Evolutionary conservation across 352 stramenopile species (phyloP), one percentile per base, ranked within the genome.

Genomic region (Peronosclerospora sorghi): DNA sequence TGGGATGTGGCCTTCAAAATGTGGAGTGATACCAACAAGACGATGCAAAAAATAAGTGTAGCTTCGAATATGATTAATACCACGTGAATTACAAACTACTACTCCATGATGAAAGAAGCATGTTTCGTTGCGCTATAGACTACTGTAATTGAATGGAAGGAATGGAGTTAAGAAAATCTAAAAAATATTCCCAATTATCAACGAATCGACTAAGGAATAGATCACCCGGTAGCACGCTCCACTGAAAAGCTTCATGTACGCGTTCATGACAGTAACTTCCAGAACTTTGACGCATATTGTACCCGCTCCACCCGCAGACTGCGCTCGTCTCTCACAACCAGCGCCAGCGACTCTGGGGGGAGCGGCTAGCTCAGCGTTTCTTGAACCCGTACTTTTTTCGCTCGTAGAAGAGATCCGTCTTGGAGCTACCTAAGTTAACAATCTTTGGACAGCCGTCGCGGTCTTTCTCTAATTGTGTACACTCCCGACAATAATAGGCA

Each of bases 401-500:
- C 66, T 99, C 95, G 62, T 99, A 99, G 67, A 99, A 99, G 30
- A 98, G 68, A 75, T 99, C 96, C 4, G 83, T 95, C 75, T 96
- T 95, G 56, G 81, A 95, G 53, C 71, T 94, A 24, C 86, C 92
- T 8, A 97, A 55, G 59, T 99, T 99, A 5, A 99, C 95, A 59
- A 99, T 98, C 73, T 99, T 99, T 6, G 96, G 96, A 66, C 96
- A 99, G 12, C 96, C 96, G 68, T 99, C 96, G 42, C 95, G 69
- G 59, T 96, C 85, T 48, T 96, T 96, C 54, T 96, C 95, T 45
- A 96, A 68, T 54, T 98, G 88, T 30, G 94, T 96, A 68, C 96
- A 99, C 58, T 99, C 96, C 51, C 94, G 81, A 72, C 96, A 99
- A 70, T 99, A 99, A 64, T 98, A 99, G 13, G 96, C 96, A 73